Evolutionary conservation across 441 rosid species (phyloP).

Genomic region (Aleurites moluccanus): DNA sequence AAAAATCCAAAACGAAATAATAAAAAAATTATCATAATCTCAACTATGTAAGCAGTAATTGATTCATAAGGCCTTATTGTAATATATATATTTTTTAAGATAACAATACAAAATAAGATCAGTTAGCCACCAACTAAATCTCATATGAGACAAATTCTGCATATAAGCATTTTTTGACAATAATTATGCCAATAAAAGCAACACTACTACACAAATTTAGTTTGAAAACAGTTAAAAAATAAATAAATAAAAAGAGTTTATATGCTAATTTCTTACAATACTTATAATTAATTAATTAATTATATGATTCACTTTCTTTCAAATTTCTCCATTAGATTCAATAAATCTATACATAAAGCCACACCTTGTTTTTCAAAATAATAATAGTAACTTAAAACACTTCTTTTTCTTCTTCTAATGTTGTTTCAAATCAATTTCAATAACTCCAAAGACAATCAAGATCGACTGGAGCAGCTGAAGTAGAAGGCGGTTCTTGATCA

Average conservation of each 20-base stretch:
- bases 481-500: conserved; percentile 51
- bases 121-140: conserved; percentile 52
- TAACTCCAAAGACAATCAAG: conserved; percentile 63
- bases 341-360: conserved; percentile 42
- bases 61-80: conserved; percentile 10
- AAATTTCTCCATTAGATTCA: conserved; percentile 23
- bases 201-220: background rate
- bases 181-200: background rate
- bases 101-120: conserved; percentile 23
- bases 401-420: conserved; percentile 3
- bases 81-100: background rate
- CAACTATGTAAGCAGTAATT: conserved; percentile 36
- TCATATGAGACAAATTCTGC: conserved; percentile 31
- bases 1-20: conserved; percentile 14
- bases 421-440: conserved; percentile 25
- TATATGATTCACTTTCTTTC: conserved; percentile 29
- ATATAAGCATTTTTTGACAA: conserved; percentile 23
- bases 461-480: conserved; percentile 51
- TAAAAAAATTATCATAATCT: conserved; percentile 23
- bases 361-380: conserved; percentile 28
- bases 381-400: conserved; percentile 21
- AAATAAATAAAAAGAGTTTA: background rate
- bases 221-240: conserved; percentile 3
- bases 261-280: conserved; percentile 29
- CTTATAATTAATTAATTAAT: conserved; percentile 20